Percentiles rank a stretch among this genome's conserved stretches.
Evolutionary conservation across 495 filamentous ascomycete genomes (phyloP).

Genomic region (Lindgomyces ingoldianus): DNA sequence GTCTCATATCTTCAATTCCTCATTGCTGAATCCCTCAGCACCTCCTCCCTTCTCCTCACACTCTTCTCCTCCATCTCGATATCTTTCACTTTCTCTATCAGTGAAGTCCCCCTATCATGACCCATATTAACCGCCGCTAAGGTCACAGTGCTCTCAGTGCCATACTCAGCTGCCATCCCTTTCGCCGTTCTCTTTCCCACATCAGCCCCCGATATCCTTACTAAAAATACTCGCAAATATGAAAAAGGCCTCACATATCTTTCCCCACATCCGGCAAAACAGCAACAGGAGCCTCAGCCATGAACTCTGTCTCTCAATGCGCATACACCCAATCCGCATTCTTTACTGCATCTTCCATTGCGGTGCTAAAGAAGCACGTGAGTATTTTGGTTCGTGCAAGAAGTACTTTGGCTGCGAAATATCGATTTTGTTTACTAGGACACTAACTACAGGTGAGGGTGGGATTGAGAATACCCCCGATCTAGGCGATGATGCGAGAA

Average conservation of each 20-base stretch:
- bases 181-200: neutral
- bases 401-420: neutral
- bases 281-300: constrained; percentile 4
- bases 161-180: too few relatives aligned
- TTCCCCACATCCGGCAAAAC: neutral
- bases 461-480: too few relatives aligned
- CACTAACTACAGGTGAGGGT: too few relatives aligned
- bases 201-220: neutral
- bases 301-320: constrained; percentile 1
- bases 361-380: constrained; percentile 15
- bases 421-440: neutral
- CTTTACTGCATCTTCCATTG: constrained; percentile 7
- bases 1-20: neutral
- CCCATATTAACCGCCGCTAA: neutral
- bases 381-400: neutral
- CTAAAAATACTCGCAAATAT: neutral
- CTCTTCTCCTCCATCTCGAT: constrained; percentile 1
- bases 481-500: too few relatives aligned
- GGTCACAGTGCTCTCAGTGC: too few relatives aligned
- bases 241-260: neutral
- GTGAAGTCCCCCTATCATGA: neutral
- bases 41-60: neutral
- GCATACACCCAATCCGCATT: constrained; percentile 13
- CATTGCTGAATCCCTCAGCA: neutral
- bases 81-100: neutral